A percentile compares a stretch with the other conserved stretches of the same genome.
phyloP scores from a whole-genome alignment of 352 stramenopile genomes.

The Phytopythium helicoides region DNA sequence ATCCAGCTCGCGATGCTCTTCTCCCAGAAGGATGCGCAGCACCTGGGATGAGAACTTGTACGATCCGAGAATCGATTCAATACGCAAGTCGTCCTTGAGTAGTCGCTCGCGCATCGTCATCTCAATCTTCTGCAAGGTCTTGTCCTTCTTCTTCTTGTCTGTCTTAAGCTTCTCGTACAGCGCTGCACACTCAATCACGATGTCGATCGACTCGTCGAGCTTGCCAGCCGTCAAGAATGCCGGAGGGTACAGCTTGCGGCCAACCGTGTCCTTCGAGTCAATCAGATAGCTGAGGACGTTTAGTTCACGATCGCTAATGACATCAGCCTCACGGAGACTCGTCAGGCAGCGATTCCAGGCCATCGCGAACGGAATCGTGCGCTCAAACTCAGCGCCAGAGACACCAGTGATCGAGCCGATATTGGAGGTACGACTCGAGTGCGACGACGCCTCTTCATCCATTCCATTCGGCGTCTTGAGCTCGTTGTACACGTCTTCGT shows the following conservation, averaged over 20 bases:
- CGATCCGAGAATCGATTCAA: conserved; percentile 78
- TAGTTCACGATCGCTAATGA: conserved; percentile 82
- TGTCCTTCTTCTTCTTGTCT: conserved; percentile 90
- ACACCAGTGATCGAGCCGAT: conserved; percentile 73
- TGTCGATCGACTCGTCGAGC: conserved; percentile 86
- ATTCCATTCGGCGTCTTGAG: conserved; percentile 62
- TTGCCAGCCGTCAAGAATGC: conserved; percentile 85
- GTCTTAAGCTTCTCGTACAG: conserved; percentile 82
- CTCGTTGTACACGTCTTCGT: conserved; percentile 54
- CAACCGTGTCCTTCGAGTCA: conserved; percentile 71
- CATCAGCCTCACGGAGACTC: conserved; percentile 76
- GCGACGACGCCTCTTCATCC: conserved; percentile 56
- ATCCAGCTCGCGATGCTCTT: conserved; percentile 81
- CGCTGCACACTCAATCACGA: conserved; percentile 73
- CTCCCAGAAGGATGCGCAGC: conserved; percentile 71
- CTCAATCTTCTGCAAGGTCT: conserved; percentile 85
- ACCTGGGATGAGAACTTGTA: conserved; percentile 89
- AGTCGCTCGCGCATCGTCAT: conserved; percentile 82
- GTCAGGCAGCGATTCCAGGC: conserved; percentile 80
- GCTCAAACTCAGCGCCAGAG: conserved; percentile 78
- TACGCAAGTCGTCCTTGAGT: conserved; percentile 80
- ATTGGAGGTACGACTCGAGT: conserved; percentile 50
- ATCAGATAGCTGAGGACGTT: conserved; percentile 88
- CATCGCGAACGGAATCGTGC: conserved; percentile 85
- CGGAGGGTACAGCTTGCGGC: conserved; percentile 80